Evolutionary conservation across 345 rosid species (phyloP).

Genomic region (Brassica juncea): DNA sequence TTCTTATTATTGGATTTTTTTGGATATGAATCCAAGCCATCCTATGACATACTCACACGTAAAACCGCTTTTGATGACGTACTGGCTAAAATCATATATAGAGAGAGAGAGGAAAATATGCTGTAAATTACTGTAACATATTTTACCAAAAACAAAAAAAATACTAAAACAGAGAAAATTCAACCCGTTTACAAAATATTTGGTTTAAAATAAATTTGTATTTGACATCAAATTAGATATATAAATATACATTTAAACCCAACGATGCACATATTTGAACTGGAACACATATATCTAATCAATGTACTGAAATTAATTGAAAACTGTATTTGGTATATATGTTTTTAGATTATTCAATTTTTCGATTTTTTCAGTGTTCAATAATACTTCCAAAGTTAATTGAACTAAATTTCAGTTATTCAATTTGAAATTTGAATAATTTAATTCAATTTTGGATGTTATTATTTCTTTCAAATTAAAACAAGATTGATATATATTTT

Average conservation of each 20-base stretch:
- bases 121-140: not conserved
- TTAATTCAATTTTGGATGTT: not conserved
- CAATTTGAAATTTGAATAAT: too few species aligned
- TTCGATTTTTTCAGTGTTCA: too few species aligned
- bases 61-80: not conserved
- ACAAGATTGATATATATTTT: not conserved
- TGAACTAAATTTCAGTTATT: too few species aligned
- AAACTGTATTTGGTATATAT: not conserved
- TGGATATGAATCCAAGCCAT: constrained; percentile 3
- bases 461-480: too few species aligned
- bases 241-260: not conserved
- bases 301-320: not conserved
- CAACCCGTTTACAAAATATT: not conserved
- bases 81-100: not conserved
- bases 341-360: not conserved
- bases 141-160: not conserved
- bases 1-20: not conserved
- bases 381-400: not conserved
- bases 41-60: constrained; percentile 26
- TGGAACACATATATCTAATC: not conserved
- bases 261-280: not conserved
- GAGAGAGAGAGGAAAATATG: not conserved
- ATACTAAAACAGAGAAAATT: not conserved
- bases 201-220: not conserved
- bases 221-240: not conserved